Percentiles rank a stretch among this genome's conserved stretches.
Conservation (phyloP, 257 asterid genomes). For the Penstemon eatonii region DNA sequence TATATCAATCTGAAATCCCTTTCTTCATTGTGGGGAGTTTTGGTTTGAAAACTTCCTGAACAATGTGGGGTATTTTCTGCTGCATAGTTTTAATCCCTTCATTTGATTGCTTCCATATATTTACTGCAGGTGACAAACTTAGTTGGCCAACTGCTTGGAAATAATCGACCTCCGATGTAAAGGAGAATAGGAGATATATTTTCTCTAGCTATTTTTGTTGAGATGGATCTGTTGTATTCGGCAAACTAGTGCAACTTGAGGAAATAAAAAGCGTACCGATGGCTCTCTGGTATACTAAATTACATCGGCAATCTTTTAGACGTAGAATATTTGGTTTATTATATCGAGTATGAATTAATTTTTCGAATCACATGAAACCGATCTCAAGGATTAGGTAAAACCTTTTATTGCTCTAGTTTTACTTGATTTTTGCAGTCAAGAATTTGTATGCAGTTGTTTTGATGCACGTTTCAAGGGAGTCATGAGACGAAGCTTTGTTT, state of each 20-base stretch:
- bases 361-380: too few species aligned
- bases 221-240: conserved; percentile 28
- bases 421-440: too few species aligned
- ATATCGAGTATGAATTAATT: background rate
- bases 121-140: conserved; percentile 78
- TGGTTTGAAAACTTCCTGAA: background rate
- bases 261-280: conserved; percentile 30
- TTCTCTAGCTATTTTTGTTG: conserved; percentile 20
- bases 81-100: too few species aligned
- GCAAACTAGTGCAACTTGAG: conserved; percentile 22
- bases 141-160: conserved; percentile 91
- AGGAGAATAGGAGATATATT: conserved; percentile 10
- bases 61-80: background rate
- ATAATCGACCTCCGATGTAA: conserved; percentile 67
- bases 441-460: too few species aligned
- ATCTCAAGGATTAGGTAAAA: too few species aligned
- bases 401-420: too few species aligned
- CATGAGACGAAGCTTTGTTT: too few species aligned
- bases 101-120: conserved; percentile 20
- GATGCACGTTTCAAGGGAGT: too few species aligned
- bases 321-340: conserved; percentile 22
- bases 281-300: background rate
- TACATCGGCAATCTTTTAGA: background rate
- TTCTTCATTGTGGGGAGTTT: background rate
- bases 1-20: background rate